A percentile compares a stretch with the other conserved stretches of the same genome.
Conservation (phyloP, 148 eudicot species). For the Rhododendron simsii region DNA sequence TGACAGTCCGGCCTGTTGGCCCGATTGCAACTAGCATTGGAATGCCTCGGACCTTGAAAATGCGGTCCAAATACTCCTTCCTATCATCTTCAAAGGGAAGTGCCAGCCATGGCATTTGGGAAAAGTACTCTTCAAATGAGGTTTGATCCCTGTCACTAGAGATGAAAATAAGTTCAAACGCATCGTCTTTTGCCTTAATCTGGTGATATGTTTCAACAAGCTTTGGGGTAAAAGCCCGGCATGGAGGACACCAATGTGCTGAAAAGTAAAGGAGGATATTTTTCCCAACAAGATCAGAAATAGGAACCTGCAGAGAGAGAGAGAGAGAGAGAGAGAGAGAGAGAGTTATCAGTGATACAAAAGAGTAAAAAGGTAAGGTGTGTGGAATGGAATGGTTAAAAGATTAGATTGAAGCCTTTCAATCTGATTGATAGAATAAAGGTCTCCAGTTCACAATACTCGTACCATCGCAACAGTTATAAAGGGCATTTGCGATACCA, state of each 20-base stretch:
- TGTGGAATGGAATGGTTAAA: not conserved
- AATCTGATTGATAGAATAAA: not conserved
- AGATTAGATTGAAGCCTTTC: not conserved
- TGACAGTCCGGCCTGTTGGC: conserved; percentile 40
- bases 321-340: not conserved
- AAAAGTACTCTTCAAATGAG: conserved; percentile 4
- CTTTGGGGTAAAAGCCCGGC: conserved; percentile 50
- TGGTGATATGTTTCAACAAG: conserved; percentile 40
- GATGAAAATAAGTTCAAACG: conserved; percentile 31
- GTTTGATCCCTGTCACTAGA: not conserved
- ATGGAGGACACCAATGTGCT: conserved; percentile 65
- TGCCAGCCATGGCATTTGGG: not conserved
- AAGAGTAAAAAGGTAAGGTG: not conserved
- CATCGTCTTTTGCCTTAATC: conserved; percentile 46
- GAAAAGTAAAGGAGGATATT: conserved; percentile 56
- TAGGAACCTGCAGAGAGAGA: conserved; percentile 32
- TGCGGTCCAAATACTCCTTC: conserved; percentile 26
- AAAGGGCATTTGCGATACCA: not conserved
- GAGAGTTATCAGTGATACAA: not conserved
- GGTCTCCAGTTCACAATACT: not conserved
- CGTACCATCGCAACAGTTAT: not conserved
- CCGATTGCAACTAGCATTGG: conserved; percentile 46
- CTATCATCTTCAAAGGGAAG: conserved; percentile 28
- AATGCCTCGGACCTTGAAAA: conserved; percentile 42
- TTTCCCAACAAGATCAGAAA: conserved; percentile 54